These are phyloP conservation scores for Pyrus hybrid DNA, from an alignment of 331 rosid species.

Conservation along the genomic window DNA sequence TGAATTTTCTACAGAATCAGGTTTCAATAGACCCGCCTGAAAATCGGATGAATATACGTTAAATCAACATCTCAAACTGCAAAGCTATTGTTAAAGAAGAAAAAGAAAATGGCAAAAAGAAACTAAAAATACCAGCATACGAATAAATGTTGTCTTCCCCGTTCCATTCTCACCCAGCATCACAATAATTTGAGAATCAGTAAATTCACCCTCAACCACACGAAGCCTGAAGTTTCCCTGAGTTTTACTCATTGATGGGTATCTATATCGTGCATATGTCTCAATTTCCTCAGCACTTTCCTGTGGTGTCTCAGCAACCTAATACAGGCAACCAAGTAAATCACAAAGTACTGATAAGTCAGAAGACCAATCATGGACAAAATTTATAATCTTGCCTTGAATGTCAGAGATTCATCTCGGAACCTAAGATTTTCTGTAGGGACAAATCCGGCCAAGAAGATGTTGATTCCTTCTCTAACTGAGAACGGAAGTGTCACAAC, in stretches of 20 bases:
- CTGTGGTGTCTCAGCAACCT: conserved; percentile 99
- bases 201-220: conserved; percentile 87
- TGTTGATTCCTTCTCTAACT: conserved; percentile 96
- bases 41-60: background rate
- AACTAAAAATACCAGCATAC: conserved; percentile 77
- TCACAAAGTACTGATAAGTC: background rate
- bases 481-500: conserved; percentile 98
- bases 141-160: conserved; percentile 95
- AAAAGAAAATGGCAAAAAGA: background rate
- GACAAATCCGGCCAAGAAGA: conserved; percentile 94
- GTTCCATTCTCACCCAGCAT: conserved; percentile 99
- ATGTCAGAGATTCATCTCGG: conserved; percentile 87
- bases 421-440: conserved; percentile 96
- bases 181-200: conserved; percentile 95
- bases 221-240: conserved; percentile 86
- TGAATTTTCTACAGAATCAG: conserved; percentile 63
- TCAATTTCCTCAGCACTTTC: conserved; percentile 88
- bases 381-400: conserved; percentile 45
- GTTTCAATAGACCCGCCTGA: conserved; percentile 97
- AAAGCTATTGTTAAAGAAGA: background rate
- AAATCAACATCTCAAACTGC: background rate
- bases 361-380: background rate
- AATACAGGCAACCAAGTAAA: conserved; percentile 20
- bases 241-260: conserved; percentile 87
- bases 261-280: conserved; percentile 83